Conservation (phyloP, 495 filamentous ascomycete genomes). For the Penicillium soppii region DNA sequence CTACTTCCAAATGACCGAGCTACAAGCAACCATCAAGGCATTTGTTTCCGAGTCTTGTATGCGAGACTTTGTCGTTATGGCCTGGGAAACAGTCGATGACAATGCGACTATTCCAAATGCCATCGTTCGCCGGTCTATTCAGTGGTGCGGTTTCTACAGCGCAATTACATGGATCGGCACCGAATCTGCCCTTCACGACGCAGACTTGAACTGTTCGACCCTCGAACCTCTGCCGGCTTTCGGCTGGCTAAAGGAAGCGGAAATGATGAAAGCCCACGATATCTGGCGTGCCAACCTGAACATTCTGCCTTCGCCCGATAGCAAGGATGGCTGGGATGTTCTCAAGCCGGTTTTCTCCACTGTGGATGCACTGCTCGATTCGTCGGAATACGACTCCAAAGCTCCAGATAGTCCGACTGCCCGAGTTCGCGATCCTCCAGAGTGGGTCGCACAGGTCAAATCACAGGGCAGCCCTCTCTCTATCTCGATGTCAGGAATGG, state of each 20-base stretch:
- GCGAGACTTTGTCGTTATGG: slow-evolving; percentile 44
- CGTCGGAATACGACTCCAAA: slow-evolving; percentile 18
- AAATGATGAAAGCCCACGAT: slow-evolving; percentile 53
- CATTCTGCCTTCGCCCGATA: slow-evolving; percentile 19
- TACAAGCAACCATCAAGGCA: slow-evolving; percentile 49
- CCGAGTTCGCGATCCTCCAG: slow-evolving; percentile 35
- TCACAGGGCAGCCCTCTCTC: slow-evolving; percentile 49
- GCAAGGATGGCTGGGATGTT: slow-evolving; percentile 25
- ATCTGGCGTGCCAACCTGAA: slow-evolving; percentile 46
- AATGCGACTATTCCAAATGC: slow-evolving; percentile 46
- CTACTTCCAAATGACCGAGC: slow-evolving; percentile 44
- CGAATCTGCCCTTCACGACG: slow-evolving; percentile 40
- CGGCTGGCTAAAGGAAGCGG: slow-evolving; percentile 55
- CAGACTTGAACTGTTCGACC: slow-evolving; percentile 32
- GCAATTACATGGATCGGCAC: slow-evolving; percentile 51
- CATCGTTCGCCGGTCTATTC: slow-evolving; percentile 50
- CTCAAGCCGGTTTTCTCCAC: slow-evolving; percentile 29
- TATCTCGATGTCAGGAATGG: slow-evolving; percentile 42
- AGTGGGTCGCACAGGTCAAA: slow-evolving; percentile 39
- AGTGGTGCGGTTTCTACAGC: slow-evolving; percentile 59
- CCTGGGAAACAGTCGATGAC: slow-evolving; percentile 58
- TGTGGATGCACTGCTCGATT: slow-evolving; percentile 26
- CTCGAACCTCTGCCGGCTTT: slow-evolving; percentile 52
- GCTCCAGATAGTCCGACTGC: slow-evolving; percentile 5
- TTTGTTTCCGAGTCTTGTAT: slow-evolving; percentile 54